Evolutionary conservation across 495 filamentous ascomycete species (phyloP).

Genomic region (Xylaria grammica): DNA sequence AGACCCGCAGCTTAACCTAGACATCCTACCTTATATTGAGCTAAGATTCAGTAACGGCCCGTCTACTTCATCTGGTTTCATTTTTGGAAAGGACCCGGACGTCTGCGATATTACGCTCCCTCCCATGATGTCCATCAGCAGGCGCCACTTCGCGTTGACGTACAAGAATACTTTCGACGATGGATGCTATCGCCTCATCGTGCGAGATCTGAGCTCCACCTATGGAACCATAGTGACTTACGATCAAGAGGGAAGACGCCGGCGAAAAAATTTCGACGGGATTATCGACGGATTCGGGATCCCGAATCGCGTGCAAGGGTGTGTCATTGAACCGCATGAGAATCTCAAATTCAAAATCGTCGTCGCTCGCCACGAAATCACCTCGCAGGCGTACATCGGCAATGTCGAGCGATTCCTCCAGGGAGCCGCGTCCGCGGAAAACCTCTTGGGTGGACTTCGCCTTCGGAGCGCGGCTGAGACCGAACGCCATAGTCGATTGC

Average conservation of each 20-base stretch:
- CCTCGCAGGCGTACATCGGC: not conserved
- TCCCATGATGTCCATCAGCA: not conserved
- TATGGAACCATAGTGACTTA: not conserved
- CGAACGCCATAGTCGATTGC: not conserved
- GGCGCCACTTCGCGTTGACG: slow-evolving; percentile 10
- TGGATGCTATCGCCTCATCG: not conserved
- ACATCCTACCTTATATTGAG: not conserved
- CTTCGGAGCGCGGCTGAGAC: not conserved
- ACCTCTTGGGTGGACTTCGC: not conserved
- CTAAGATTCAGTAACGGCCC: not conserved
- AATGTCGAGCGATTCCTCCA: not conserved
- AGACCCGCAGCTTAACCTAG: not conserved
- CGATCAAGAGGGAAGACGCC: not conserved
- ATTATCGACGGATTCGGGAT: not conserved
- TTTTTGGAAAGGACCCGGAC: not conserved
- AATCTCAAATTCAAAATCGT: not conserved
- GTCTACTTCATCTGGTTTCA: not conserved
- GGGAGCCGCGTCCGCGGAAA: not conserved
- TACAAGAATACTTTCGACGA: slow-evolving; percentile 9
- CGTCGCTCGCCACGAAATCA: not conserved
- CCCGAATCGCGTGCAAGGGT: not conserved
- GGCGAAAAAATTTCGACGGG: not conserved
- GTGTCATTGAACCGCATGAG: not conserved
- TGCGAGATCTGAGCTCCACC: slow-evolving; percentile 8
- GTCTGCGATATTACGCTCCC: not conserved